Evolutionary conservation across 352 stramenopile species (phyloP).

Genomic region (Blastocystis sp.): DNA sequence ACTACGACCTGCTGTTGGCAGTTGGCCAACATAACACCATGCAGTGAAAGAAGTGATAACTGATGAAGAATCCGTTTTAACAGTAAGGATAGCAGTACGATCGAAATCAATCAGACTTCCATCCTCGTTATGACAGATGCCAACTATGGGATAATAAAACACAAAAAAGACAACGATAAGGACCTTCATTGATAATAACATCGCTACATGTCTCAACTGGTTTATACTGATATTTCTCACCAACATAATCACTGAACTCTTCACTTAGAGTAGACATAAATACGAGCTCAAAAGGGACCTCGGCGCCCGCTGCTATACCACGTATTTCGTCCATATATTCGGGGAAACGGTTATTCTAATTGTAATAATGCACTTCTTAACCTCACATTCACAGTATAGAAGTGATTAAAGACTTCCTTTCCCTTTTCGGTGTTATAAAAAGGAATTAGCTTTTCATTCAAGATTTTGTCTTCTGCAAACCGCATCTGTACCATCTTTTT

Average conservation of each 20-base stretch:
- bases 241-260: slow-evolving; percentile 65
- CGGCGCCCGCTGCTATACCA: slow-evolving; percentile 21
- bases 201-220: slow-evolving; percentile 47
- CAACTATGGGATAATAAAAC: not conserved
- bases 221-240: not conserved
- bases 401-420: slow-evolving; percentile 62
- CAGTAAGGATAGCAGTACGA: slow-evolving; percentile 13
- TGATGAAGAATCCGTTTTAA: not conserved
- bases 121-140: slow-evolving; percentile 60
- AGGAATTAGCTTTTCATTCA: slow-evolving; percentile 63
- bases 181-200: slow-evolving; percentile 58
- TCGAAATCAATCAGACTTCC: slow-evolving; percentile 58
- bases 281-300: slow-evolving; percentile 29
- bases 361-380: not conserved
- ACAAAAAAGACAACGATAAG: not conserved
- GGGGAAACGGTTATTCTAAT: slow-evolving; percentile 34
- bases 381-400: slow-evolving; percentile 36
- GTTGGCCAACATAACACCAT: slow-evolving; percentile 46
- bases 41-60: slow-evolving; percentile 4
- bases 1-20: slow-evolving; percentile 28
- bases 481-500: not conserved
- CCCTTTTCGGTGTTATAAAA: slow-evolving; percentile 37
- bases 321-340: slow-evolving; percentile 63
- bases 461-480: slow-evolving; percentile 35
- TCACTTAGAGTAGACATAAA: slow-evolving; percentile 66